Conservation (phyloP, 768 basidiomycete genomes). For the Lactarius sp. region DNA sequence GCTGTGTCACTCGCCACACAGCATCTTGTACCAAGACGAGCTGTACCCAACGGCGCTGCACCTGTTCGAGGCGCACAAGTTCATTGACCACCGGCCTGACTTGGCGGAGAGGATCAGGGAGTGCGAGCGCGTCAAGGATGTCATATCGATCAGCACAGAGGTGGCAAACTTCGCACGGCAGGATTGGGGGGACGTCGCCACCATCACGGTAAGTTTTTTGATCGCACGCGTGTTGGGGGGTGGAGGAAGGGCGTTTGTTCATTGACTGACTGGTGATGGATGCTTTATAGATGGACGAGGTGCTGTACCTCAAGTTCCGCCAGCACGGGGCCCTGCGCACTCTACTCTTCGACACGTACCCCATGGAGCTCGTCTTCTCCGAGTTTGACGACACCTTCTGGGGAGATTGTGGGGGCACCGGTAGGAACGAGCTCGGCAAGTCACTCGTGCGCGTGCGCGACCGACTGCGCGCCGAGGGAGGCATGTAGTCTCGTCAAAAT, state of each 20-base stretch:
- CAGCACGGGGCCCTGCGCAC: slow-evolving; percentile 59
- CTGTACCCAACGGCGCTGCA: slow-evolving; percentile 68
- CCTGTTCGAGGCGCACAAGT: slow-evolving; percentile 73
- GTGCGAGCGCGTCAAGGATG: slow-evolving; percentile 36
- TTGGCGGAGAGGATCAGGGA: slow-evolving; percentile 56
- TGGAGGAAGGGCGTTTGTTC: too few relatives aligned
- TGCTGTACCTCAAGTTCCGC: slow-evolving; percentile 59
- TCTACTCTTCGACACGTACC: slow-evolving; percentile 52
- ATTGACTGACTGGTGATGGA: neutral
- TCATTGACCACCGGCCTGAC: slow-evolving; percentile 40
- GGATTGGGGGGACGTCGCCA: slow-evolving; percentile 54
- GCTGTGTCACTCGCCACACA: slow-evolving; percentile 62
- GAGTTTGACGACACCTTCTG: slow-evolving; percentile 56
- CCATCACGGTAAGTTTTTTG: slow-evolving; percentile 43
- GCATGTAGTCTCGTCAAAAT: neutral
- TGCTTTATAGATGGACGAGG: slow-evolving; percentile 56
- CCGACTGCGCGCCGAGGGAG: slow-evolving; percentile 34
- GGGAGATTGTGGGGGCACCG: slow-evolving; percentile 55
- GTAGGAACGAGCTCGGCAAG: slow-evolving; percentile 60
- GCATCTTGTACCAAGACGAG: slow-evolving; percentile 50
- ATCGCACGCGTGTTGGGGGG: neutral
- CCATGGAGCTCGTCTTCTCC: slow-evolving; percentile 42
- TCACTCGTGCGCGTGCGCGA: slow-evolving; percentile 53
- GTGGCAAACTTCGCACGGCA: slow-evolving; percentile 35
- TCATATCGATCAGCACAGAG: slow-evolving; percentile 34